Base-by-base conservation (phyloP, 495 filamentous ascomycete species). In the Penicillium maclennaniae region DNA sequence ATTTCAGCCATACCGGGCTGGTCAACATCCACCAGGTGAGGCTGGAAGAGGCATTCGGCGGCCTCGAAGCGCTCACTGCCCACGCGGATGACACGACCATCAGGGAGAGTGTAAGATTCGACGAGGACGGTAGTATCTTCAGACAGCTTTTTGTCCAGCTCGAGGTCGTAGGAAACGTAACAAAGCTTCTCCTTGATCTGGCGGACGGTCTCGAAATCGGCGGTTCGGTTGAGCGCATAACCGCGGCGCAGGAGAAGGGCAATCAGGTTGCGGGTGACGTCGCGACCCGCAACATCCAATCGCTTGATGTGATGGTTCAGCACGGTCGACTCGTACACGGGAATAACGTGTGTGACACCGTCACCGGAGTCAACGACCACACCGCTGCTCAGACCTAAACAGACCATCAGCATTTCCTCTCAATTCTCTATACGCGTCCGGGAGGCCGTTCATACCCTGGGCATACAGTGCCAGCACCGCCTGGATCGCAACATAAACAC, bases 121-220 rank as follows among this genome's bases (percentile, higher is more conserved):
- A 99, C 93, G 42, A 99, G 76, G 14, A 97, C 92, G 9, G 93
- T 99, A 16, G 93, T 99, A 63, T 99, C 95, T 73, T 99, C 93
- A 56, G 87, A 92, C 42, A 99, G 84, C 60, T 88, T 83, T 72
- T 97, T 88, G 79, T 99, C 93, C 41, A 97, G 79, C 74, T 93
- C 90, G 48, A 99, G 81, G 70, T 99, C 95, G 77, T 97, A 99
- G 4, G 91, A 96, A 52, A 99, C 92, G 72, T 99, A 99, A 78
- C 92, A 97, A 31, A 99, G 87, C 83, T 97, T 97, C 78, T 99
- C 93, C 76, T 99, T 99, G 74, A 99, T 97, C 70, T 96, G 92
- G 41, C 93, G 90, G 38, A 97, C 93, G 25, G 93, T 99, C 75
- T 99, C 93, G 69, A 99, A 99, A 69, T 99, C 93, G 65, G 93